Base-by-base conservation (phyloP, 2,329 filamentous ascomycete genomes). In the Fragosphaeria purpurea region DNA sequence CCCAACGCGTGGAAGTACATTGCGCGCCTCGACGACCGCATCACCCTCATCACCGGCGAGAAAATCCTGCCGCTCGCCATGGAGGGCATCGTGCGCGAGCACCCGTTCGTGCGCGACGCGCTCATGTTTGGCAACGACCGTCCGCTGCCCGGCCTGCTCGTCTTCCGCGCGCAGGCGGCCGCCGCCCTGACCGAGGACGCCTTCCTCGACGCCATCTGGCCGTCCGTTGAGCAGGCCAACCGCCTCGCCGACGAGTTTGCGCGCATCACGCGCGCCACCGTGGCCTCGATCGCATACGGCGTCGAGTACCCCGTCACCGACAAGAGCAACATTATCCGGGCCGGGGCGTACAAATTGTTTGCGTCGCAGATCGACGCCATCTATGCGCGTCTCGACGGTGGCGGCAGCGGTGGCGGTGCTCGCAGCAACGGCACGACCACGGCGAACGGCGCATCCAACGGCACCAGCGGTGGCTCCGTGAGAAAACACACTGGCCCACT, bases 291-390 rank as follows among this genome's bases (percentile, higher is more conserved):
- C 4, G 60, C 64, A 3, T 52, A 52, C 6, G 60, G 61, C 13
- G 55, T 63, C 3, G 59, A 62, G 32, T 70, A 67, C 42, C 68
- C 70, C 2, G 61, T 60, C 12, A 73, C 71, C 0, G 71, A 73
- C 53, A 74, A 74, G 58, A 66, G 66, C 2, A 72, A 67, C 9
- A 67, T 73, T 55, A 73, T 74, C 50, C 65, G 71, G 4, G 62
- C 65, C 1, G 63, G 67, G 31, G 65, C 69, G 1, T 69, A 71
- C 49, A 38, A 54, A 5, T 55, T 60, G 33, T 71, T 72, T 47
- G 61, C 59, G 0, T 58, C 64, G 1, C 50, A 62, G 12, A 70
- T 70, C 31, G 39, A 59, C 8, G 61, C 58, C 0, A 46, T 64
- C 1, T 63, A 71, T n/a, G 56, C 60, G 2, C 49, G 52, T 2